Base-by-base conservation (phyloP, 2,329 filamentous ascomycete genomes). In the Fusarium oxysporum region DNA sequence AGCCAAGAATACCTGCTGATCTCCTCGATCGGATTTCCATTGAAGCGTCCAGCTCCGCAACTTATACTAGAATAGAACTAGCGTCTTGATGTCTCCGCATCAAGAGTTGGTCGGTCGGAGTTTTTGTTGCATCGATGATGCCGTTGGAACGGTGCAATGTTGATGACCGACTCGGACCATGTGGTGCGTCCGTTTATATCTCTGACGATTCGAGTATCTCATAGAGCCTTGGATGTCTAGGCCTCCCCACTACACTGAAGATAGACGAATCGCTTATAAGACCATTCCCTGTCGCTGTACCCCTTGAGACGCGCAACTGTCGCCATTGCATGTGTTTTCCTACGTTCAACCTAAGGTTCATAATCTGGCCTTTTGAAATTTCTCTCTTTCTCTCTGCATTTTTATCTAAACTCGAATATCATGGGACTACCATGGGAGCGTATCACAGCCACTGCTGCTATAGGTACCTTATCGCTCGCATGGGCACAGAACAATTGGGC, bases 401-500 rank as follows among this genome's bases (percentile, higher is more conserved):
- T 8, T 53, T 25, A 44, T 55, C 47, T 19, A 41, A 41, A 13
- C 47, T 55, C 10, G 28, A 32, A 32, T 32, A 51, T 57, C 55
- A 79, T 79, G 78, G 69, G 62, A 32, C 45, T 76, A 43, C 74
- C 73, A 28, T 76, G 71, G 76, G 62, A 75, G 47, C 67, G 48
- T 28, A 74, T 79, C 69, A 71, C 78, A 12, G 72, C 62, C 32
- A 60, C 60, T 37, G 77, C 78, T 43, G 59, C 82, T 43, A 53
- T 70, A n/a, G 72, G 70, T 58, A 71, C 75, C 37, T 47, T 74
- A 45, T 57, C 72, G 28, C 62, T 77, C 43, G 69, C 71, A 28
- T 74, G 66, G 61, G 60, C 53, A 23, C 68, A 65, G 38, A 63
- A 66, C n/a, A 68, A 61, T 38, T 74, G 80, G 79, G 82, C 82